Evolutionary conservation across 2,329 filamentous ascomycete species (phyloP).

Genomic region (Diaporthe sp.): DNA sequence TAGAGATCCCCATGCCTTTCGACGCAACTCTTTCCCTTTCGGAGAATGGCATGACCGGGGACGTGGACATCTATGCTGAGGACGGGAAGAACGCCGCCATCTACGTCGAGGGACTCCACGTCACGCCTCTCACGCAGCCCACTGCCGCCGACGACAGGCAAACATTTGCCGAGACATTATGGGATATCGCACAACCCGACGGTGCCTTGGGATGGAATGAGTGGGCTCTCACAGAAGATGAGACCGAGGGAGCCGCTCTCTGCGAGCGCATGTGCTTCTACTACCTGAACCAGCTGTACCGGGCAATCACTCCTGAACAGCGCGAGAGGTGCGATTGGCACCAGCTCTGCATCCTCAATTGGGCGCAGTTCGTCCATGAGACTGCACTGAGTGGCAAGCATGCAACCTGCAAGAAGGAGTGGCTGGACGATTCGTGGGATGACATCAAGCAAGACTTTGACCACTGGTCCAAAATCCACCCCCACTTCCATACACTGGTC

Average conservation of each 20-base stretch:
- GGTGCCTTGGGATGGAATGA: conserved; percentile 11
- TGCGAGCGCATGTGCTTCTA: conserved; percentile 44
- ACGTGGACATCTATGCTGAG: conserved; percentile 32
- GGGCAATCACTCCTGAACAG: conserved; percentile 41
- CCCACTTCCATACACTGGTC: conserved; percentile 28
- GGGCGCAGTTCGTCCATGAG: conserved; percentile 38
- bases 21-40: not conserved
- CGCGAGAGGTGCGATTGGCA: conserved; percentile 41
- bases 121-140: conserved; percentile 29
- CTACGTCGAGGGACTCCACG: conserved; percentile 36
- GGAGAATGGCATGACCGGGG: conserved; percentile 15
- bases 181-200: conserved; percentile 16
- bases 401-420: conserved; percentile 36
- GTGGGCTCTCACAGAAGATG: conserved; percentile 23
- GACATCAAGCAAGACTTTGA: conserved; percentile 34
- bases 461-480: conserved; percentile 12
- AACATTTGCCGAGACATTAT: conserved; percentile 35
- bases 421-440: conserved; percentile 32
- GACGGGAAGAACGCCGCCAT: conserved; percentile 31
- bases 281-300: conserved; percentile 43
- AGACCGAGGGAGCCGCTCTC: conserved; percentile 37
- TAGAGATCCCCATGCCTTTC: not conserved
- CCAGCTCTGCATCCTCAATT: conserved; percentile 40
- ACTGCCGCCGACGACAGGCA: conserved; percentile 35
- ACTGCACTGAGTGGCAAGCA: conserved; percentile 40